Percentiles rank a stretch among this genome's conserved stretches.
Evolutionary conservation across 225 moss, liverwort and hornwort genomes (phyloP).

Genomic region (Marchantia polymorpha): DNA sequence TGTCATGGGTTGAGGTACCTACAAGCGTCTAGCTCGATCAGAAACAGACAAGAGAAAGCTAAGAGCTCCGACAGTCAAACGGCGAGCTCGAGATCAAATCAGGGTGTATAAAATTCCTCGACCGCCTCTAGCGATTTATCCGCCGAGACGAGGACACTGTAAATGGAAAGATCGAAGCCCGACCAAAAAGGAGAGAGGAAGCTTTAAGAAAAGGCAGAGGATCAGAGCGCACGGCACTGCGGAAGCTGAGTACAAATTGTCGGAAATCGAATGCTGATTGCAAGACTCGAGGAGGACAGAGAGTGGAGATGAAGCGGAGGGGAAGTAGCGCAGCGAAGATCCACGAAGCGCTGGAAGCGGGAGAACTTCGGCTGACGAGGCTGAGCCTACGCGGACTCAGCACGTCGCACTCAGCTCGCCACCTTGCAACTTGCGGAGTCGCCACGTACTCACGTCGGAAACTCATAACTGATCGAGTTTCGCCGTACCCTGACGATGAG

Average conservation of each 20-base stretch:
- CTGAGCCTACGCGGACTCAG: neutral
- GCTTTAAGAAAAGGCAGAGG: neutral
- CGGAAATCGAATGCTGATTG: neutral
- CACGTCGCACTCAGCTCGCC: constrained; percentile 6
- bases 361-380: constrained; percentile 7
- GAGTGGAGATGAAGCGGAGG: neutral
- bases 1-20: too few relatives aligned
- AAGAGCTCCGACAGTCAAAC: neutral
- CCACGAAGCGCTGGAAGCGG: neutral
- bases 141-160: neutral
- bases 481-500: neutral
- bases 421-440: constrained; percentile 1
- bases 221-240: neutral
- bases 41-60: neutral
- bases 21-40: neutral
- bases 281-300: neutral
- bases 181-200: neutral
- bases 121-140: neutral
- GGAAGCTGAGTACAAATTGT: neutral
- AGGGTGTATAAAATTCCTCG: neutral
- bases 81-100: neutral
- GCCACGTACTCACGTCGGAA: neutral
- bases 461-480: neutral
- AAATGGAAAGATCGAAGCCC: neutral
- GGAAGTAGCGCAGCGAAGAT: neutral